A percentile compares a stretch with the other conserved stretches of the same genome.
Evolutionary conservation across 805 yeast genomes (phyloP).

Genomic region (Wickerhamiella alocasiicola): DNA sequence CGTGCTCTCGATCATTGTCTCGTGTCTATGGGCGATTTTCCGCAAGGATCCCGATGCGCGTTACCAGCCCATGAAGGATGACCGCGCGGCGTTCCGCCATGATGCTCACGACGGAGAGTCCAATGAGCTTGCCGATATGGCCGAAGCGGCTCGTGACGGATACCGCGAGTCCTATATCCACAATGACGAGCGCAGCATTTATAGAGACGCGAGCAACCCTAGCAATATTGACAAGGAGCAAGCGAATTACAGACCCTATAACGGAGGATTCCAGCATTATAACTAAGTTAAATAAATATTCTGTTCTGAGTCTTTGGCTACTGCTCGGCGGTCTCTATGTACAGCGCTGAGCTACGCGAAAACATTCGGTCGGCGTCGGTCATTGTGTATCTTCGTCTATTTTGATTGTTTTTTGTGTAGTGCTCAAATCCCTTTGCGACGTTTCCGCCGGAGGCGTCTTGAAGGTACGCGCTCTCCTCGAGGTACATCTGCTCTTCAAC

Average conservation of each 20-base stretch:
- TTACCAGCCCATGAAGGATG: constrained; percentile 94
- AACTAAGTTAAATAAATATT: not conserved
- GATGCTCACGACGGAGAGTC: constrained; percentile 21
- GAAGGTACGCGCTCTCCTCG: constrained; percentile 64
- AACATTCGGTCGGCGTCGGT: constrained; percentile 71
- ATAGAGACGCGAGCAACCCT: constrained; percentile 8
- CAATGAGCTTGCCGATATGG: constrained; percentile 60
- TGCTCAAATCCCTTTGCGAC: constrained; percentile 86
- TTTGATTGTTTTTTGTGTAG: constrained; percentile 43
- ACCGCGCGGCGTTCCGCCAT: constrained; percentile 79
- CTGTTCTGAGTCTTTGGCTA: not conserved
- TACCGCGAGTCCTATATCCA: constrained; percentile 20
- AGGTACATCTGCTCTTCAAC: constrained; percentile 71
- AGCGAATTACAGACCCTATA: constrained; percentile 6
- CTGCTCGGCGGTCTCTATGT: constrained; percentile 33
- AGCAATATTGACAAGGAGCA: constrained; percentile 2
- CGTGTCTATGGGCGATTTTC: constrained; percentile 72
- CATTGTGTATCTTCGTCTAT: constrained; percentile 35
- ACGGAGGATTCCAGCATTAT: constrained; percentile 2
- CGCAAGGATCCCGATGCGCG: constrained; percentile 90
- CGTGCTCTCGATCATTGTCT: constrained; percentile 72
- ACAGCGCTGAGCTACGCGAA: constrained; percentile 60
- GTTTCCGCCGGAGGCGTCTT: constrained; percentile 62
- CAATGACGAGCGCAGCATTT: constrained; percentile 15
- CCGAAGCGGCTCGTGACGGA: constrained; percentile 37